phyloP scores from a whole-genome alignment of 768 basidiomycete genomes.

The Krasilnikovozyma curviuscula region DNA sequence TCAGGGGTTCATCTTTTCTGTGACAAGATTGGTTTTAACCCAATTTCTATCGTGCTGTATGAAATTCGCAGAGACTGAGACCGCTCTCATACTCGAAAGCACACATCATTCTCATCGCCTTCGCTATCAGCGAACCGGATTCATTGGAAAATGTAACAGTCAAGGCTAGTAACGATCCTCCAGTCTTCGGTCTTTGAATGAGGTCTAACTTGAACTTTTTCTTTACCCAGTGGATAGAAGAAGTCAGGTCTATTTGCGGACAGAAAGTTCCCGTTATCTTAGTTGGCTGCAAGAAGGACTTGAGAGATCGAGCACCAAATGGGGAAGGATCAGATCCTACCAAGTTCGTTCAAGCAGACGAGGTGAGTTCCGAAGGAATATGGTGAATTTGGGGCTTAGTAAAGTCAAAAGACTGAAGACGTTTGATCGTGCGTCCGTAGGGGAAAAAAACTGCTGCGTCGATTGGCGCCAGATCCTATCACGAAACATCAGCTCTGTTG shows the following conservation, averaged over 20 bases:
- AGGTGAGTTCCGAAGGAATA: slow-evolving; percentile 26
- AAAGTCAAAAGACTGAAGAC: too few relatives aligned
- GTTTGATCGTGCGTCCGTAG: slow-evolving; percentile 53
- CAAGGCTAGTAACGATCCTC: slow-evolving; percentile 40
- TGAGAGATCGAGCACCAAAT: slow-evolving; percentile 35
- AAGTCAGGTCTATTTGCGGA: slow-evolving; percentile 92
- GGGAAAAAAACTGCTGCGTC: slow-evolving; percentile 61
- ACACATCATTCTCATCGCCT: slow-evolving; percentile 95
- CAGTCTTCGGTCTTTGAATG: neutral
- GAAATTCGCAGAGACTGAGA: slow-evolving; percentile 50
- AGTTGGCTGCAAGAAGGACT: slow-evolving; percentile 88
- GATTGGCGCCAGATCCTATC: slow-evolving; percentile 41
- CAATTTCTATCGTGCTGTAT: neutral
- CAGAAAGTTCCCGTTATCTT: slow-evolving; percentile 78
- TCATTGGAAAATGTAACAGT: slow-evolving; percentile 85
- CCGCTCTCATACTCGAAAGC: slow-evolving; percentile 97
- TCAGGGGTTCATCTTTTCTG: too few relatives aligned
- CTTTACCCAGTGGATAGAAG: slow-evolving; percentile 73
- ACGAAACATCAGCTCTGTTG: slow-evolving; percentile 68
- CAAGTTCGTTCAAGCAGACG: slow-evolving; percentile 24
- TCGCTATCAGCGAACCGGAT: slow-evolving; percentile 87
- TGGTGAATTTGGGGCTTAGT: too few relatives aligned
- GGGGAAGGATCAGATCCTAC: slow-evolving; percentile 19
- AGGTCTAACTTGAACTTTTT: neutral
- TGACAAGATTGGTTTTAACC: too few relatives aligned